phyloP scores from a whole-genome alignment of 139 green algal genomes.

The Chlorella sp. region DNA sequence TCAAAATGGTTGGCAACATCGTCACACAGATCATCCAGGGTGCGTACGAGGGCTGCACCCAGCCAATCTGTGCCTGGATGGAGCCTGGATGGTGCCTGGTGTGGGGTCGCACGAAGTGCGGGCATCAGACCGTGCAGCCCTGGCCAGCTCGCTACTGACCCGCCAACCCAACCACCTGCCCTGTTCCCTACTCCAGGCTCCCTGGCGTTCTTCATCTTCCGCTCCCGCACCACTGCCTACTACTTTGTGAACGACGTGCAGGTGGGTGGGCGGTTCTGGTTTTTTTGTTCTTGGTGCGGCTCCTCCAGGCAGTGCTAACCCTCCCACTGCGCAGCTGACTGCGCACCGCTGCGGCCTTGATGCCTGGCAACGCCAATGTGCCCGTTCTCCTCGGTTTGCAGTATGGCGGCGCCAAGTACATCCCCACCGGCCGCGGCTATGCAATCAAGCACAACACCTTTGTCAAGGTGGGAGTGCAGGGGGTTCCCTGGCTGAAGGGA shows the following conservation, averaged over 20 bases:
- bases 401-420: constrained; percentile 80
- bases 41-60: constrained; percentile 31
- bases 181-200: constrained; percentile 49
- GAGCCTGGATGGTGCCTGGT: too few species aligned
- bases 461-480: constrained; percentile 49
- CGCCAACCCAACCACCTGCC: too few species aligned
- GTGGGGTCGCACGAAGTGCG: too few species aligned
- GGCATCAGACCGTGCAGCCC: too few species aligned
- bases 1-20: constrained; percentile 51
- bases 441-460: constrained; percentile 76
- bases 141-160: neutral
- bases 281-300: too few species aligned
- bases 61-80: too few species aligned
- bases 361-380: too few species aligned
- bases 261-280: neutral
- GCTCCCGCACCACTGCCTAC: constrained; percentile 67
- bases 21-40: constrained; percentile 60
- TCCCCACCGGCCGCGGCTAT: constrained; percentile 85
- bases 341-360: too few species aligned
- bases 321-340: too few species aligned
- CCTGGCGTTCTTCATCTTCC: constrained; percentile 77
- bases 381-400: constrained; percentile 35
- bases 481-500: too few species aligned
- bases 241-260: constrained; percentile 69
- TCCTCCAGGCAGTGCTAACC: too few species aligned